phyloP scores from a whole-genome alignment of 208 protist genomes.

The Trypanosoma avium region DNA sequence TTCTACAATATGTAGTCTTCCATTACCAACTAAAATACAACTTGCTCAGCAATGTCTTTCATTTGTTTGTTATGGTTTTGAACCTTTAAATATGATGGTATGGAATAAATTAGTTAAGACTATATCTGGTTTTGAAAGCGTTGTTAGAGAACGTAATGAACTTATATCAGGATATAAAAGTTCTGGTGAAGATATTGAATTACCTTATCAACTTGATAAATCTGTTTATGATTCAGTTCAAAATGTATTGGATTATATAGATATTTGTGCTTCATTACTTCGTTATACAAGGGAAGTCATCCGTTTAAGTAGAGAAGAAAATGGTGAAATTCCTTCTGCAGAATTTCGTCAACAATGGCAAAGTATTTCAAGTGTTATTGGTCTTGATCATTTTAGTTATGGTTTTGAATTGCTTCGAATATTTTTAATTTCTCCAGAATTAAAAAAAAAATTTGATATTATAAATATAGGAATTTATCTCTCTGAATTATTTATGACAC shows the following conservation, averaged over 20 bases:
- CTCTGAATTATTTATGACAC: constrained; percentile 71
- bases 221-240: constrained; percentile 47
- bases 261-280: constrained; percentile 58
- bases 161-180: constrained; percentile 52
- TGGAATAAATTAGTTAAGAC: constrained; percentile 40
- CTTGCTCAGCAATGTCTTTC: constrained; percentile 76
- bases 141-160: constrained; percentile 67
- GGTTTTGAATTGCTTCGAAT: constrained; percentile 69
- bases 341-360: constrained; percentile 81
- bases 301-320: constrained; percentile 47
- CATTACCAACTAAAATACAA: constrained; percentile 76
- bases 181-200: constrained; percentile 64
- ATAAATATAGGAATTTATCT: constrained; percentile 56
- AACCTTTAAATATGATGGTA: constrained; percentile 72
- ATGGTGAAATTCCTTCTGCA: constrained; percentile 25
- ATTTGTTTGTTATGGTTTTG: constrained; percentile 83
- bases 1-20: constrained; percentile 54
- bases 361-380: constrained; percentile 72
- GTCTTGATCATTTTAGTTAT: constrained; percentile 60
- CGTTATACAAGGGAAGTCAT: constrained; percentile 69
- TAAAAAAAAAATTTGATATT: constrained; percentile 59
- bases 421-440: constrained; percentile 63
- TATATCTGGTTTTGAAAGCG: constrained; percentile 44
- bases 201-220: constrained; percentile 56
- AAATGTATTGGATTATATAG: constrained; percentile 64